phyloP scores from a whole-genome alignment of 495 filamentous ascomycete genomes.

The Aspergillus diversus region DNA sequence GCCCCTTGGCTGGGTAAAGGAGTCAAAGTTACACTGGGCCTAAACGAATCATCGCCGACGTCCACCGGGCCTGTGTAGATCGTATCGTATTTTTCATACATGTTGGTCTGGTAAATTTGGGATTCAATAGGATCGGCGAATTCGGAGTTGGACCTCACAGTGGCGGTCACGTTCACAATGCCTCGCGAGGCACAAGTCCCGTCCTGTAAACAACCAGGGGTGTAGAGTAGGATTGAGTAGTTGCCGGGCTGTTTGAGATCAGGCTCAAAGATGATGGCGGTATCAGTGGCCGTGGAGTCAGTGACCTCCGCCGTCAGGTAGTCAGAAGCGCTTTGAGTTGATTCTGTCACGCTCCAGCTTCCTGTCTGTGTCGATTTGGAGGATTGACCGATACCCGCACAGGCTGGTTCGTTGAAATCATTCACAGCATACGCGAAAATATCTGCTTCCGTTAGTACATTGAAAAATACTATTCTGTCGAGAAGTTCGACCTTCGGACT shows the following conservation, averaged over 20 bases:
- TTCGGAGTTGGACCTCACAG: slow-evolving; percentile 57
- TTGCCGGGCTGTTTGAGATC: slow-evolving; percentile 88
- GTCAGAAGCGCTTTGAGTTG: slow-evolving; percentile 64
- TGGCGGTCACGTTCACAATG: slow-evolving; percentile 76
- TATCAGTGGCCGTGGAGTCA: slow-evolving; percentile 52
- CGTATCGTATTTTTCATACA: slow-evolving; percentile 91
- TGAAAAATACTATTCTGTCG: background rate
- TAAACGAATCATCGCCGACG: slow-evolving; percentile 70
- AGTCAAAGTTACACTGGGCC: slow-evolving; percentile 77
- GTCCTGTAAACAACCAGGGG: slow-evolving; percentile 85
- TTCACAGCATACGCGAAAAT: slow-evolving; percentile 83
- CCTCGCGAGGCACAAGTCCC: slow-evolving; percentile 75
- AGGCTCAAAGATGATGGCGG: slow-evolving; percentile 75
- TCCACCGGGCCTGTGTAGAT: slow-evolving; percentile 87
- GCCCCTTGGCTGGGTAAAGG: slow-evolving; percentile 68
- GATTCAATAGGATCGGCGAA: slow-evolving; percentile 45
- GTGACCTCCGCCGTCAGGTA: slow-evolving; percentile 74
- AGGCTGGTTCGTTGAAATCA: slow-evolving; percentile 86
- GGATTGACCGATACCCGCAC: slow-evolving; percentile 64
- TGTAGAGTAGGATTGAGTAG: slow-evolving; percentile 86
- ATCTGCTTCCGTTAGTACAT: slow-evolving; percentile 49
- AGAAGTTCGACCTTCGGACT: slow-evolving; percentile 18
- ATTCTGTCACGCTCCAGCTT: slow-evolving; percentile 69
- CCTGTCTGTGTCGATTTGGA: slow-evolving; percentile 71
- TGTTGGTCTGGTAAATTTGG: slow-evolving; percentile 81